Evolutionary conservation across 1,284 basidiomycete genomes (phyloP).

Genomic region (Apiotrichum laibachii): DNA sequence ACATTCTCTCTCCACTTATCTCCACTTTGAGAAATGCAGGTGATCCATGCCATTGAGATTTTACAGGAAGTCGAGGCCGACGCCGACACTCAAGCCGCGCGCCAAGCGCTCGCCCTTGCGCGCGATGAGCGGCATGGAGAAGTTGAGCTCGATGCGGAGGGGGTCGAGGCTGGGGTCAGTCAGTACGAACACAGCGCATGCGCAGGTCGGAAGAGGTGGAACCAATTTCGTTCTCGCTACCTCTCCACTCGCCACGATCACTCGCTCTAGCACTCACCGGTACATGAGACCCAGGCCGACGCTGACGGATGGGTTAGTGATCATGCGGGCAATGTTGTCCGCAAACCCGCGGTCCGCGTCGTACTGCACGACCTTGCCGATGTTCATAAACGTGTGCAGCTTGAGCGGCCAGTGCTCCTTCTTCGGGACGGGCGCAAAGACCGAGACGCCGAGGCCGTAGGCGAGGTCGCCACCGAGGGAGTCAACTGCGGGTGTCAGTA

Average conservation of each 20-base stretch:
- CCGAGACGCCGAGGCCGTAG: conserved; percentile 77
- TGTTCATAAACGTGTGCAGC: conserved; percentile 79
- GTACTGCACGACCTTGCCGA: conserved; percentile 72
- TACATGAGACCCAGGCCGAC: conserved; percentile 90
- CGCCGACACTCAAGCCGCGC: conserved; percentile 84
- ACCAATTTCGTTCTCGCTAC: neutral
- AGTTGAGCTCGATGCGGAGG: conserved; percentile 73
- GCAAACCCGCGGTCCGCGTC: conserved; percentile 54
- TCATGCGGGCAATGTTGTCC: conserved; percentile 42
- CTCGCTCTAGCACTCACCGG: conserved; percentile 44
- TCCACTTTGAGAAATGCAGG: neutral
- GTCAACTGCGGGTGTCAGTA: conserved; percentile 52
- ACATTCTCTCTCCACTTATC: too few species aligned
- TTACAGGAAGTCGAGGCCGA: conserved; percentile 75
- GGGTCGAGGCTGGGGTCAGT: conserved; percentile 37
- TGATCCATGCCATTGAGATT: neutral
- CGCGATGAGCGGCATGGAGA: conserved; percentile 81
- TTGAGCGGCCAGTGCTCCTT: conserved; percentile 87
- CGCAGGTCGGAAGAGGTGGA: too few species aligned
- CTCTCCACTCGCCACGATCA: too few species aligned
- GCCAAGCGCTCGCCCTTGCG: conserved; percentile 71
- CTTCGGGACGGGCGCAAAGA: conserved; percentile 74
- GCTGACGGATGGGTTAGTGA: conserved; percentile 58
- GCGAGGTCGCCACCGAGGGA: conserved; percentile 85
- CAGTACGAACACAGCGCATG: neutral